Percentiles rank a stretch among this genome's conserved stretches.
Conservation (phyloP, 129 eudicot species). For the Mikania micrantha region DNA sequence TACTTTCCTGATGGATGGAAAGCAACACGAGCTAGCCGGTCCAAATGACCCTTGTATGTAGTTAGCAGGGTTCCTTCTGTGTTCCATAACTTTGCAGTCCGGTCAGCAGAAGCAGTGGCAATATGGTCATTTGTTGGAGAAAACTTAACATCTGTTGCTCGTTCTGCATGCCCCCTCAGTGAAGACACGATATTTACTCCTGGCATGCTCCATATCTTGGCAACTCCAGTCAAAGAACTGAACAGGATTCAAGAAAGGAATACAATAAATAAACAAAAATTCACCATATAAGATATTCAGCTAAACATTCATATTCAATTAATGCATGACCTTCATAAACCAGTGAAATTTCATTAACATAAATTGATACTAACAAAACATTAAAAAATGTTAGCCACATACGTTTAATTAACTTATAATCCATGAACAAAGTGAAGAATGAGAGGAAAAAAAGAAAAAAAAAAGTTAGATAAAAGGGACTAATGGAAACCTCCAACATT, state of each 20-base stretch:
- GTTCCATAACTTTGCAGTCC: conserved; percentile 87
- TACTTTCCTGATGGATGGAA: conserved; percentile 94
- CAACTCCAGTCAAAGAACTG: conserved; percentile 80
- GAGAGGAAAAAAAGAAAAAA: not conserved
- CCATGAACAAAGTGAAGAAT: not conserved
- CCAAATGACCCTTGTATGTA: conserved; percentile 85
- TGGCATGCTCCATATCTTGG: conserved; percentile 87
- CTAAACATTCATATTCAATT: not conserved
- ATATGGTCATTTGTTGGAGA: conserved; percentile 61
- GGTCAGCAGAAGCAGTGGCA: conserved; percentile 95
- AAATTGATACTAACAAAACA: not conserved
- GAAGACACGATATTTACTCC: conserved; percentile 41
- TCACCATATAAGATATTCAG: not conserved
- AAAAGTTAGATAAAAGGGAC: not conserved
- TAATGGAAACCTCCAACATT: not conserved
- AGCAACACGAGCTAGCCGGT: conserved; percentile 89
- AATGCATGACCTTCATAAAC: not conserved
- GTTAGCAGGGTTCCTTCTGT: conserved; percentile 49
- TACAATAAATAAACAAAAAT: not conserved
- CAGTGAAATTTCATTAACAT: not conserved
- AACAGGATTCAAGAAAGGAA: not conserved
- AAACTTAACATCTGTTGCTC: conserved; percentile 80
- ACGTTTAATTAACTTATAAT: not conserved
- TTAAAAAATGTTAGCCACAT: no score
- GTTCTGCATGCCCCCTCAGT: conserved; percentile 83